These are phyloP conservation scores for Monosporascus sp. DNA, from an alignment of 2,329 filamentous ascomycete genomes.

Conservation along the genomic window DNA sequence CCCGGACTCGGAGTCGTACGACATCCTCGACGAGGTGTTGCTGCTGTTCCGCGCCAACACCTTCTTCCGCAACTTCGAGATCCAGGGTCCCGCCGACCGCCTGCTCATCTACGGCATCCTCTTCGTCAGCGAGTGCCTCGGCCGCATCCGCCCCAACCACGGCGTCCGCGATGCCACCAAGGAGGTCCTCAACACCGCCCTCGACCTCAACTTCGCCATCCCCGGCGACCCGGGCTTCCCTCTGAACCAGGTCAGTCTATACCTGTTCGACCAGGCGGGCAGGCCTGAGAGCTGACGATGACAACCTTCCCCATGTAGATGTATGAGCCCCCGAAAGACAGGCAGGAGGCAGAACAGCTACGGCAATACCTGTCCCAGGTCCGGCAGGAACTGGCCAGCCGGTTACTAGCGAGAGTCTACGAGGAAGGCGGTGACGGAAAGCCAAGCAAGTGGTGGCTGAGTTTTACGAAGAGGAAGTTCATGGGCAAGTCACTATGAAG, in stretches of 20 bases:
- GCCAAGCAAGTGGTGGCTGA: conserved; percentile 90
- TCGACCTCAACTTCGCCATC: conserved; percentile 89
- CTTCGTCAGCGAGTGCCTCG: conserved; percentile 85
- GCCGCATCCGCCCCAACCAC: conserved; percentile 77
- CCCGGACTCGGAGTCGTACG: conserved; percentile 87
- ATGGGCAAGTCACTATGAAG: conserved; percentile 86
- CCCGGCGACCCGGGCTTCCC: conserved; percentile 92
- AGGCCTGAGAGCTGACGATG: not conserved
- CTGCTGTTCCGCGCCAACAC: conserved; percentile 95
- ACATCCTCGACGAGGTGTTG: conserved; percentile 91
- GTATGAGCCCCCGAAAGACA: conserved; percentile 81
- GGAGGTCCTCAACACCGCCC: conserved; percentile 83
- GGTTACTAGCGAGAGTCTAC: conserved; percentile 83
- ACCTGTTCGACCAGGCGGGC: not conserved
- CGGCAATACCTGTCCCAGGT: conserved; percentile 89
- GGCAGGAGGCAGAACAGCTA: conserved; percentile 84
- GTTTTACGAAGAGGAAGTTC: conserved; percentile 98
- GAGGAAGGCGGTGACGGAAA: conserved; percentile 67
- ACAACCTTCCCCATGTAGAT: conserved; percentile 45
- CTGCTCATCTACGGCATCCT: conserved; percentile 95
- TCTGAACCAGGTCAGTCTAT: conserved; percentile 67
- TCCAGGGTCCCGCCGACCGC: conserved; percentile 90
- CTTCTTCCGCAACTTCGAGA: conserved; percentile 99
- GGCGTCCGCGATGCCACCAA: conserved; percentile 55
- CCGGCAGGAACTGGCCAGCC: conserved; percentile 79